These are phyloP conservation scores for Elsinoe perseae DNA, from an alignment of 2,329 filamentous ascomycete genomes.

Conservation along the genomic window DNA sequence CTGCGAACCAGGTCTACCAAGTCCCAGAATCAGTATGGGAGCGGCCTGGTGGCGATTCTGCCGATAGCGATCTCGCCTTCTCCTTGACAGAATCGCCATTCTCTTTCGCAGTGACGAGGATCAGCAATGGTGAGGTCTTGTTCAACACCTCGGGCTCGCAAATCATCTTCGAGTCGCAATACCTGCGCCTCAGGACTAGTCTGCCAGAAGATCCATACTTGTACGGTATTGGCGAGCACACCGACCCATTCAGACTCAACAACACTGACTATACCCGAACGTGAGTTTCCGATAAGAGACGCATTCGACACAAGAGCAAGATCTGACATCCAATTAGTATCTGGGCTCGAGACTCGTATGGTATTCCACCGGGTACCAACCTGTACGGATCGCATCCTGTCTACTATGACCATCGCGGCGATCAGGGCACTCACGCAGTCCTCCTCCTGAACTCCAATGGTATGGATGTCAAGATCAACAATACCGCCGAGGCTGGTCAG, in stretches of 20 bases:
- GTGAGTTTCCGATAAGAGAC: no score
- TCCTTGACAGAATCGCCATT: constrained; percentile 52
- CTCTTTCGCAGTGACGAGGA: constrained; percentile 55
- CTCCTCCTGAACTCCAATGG: constrained; percentile 64
- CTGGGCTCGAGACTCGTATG: constrained; percentile 61
- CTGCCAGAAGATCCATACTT: constrained; percentile 62
- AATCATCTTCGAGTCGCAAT: constrained; percentile 71
- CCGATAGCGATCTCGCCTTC: constrained; percentile 46
- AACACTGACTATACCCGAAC: constrained; percentile 63
- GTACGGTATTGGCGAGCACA: constrained; percentile 74
- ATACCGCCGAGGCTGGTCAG: constrained; percentile 50
- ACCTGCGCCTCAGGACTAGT: constrained; percentile 62
- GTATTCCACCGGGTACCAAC: constrained; percentile 52
- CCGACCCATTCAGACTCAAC: constrained; percentile 54
- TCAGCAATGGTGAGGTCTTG: constrained; percentile 51
- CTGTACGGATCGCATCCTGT: constrained; percentile 67
- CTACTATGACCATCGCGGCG: constrained; percentile 63
- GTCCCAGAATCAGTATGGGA: constrained; percentile 62
- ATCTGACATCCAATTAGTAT: constrained; percentile 29
- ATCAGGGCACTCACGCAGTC: constrained; percentile 52
- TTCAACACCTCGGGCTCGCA: constrained; percentile 62
- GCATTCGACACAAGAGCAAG: background rate
- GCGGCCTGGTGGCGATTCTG: constrained; percentile 40
- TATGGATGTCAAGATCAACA: constrained; percentile 70
- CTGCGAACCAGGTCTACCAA: constrained; percentile 62